phyloP scores from a whole-genome alignment of 768 basidiomycete species.

The Grammothele lineata region DNA sequence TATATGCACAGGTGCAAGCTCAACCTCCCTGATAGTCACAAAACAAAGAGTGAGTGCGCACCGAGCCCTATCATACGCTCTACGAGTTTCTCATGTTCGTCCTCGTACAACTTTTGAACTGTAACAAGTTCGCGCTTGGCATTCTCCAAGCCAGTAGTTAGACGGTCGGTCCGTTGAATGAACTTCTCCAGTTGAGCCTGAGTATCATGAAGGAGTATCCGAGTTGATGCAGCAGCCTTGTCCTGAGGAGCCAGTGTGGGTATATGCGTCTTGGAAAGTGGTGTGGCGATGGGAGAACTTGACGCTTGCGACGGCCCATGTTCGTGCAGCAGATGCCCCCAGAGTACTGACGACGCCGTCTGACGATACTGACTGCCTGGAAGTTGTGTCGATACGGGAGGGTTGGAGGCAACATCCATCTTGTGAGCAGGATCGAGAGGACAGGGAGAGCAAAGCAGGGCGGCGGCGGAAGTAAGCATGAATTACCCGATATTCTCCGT shows the following conservation, averaged over 20 bases:
- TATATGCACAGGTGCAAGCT: no score
- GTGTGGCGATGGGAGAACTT: background rate
- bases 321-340: conserved; percentile 16
- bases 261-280: conserved; percentile 21
- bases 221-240: conserved; percentile 64
- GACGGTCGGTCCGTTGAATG: conserved; percentile 48
- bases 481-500: no score
- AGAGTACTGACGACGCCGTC: conserved; percentile 7
- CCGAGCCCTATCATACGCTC: conserved; percentile 55
- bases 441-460: no score
- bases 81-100: conserved; percentile 51
- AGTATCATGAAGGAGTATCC: conserved; percentile 70
- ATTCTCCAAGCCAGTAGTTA: conserved; percentile 47
- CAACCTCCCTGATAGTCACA: no score
- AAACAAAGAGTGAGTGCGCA: conserved; percentile 25
- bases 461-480: no score
- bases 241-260: conserved; percentile 46
- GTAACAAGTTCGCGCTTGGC: conserved; percentile 49
- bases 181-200: conserved; percentile 69
- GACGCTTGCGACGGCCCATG: conserved; percentile 4
- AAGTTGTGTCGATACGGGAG: background rate
- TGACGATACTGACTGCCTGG: background rate
- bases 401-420: background rate
- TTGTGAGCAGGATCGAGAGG: no score
- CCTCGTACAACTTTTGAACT: conserved; percentile 54